Evolutionary conservation across 345 rosid genomes (phyloP), one percentile per base, ranked within the genome.

Genomic region (Trapa bicornis): DNA sequence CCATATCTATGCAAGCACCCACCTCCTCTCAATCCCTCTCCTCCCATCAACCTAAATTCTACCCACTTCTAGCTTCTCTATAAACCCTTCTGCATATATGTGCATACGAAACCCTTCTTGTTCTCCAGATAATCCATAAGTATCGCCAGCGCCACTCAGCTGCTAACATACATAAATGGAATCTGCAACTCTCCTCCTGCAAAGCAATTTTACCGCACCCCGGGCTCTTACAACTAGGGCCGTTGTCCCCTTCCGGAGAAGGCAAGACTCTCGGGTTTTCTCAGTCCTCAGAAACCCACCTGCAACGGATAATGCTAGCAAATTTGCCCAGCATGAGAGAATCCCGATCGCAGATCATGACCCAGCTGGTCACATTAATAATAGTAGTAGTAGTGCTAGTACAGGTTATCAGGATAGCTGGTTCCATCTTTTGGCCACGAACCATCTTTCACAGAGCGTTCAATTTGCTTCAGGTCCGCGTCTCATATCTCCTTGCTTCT

Each of bases 381-480:
- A 1, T 35, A 48, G 67, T 6, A n/a, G 37, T 45, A 50, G 43
- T 41, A 38, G 53, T 38, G 37, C 3, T 32, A 7, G 61, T 6
- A 77, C 68, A 2, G 80, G 63, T 65, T 78, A 80, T 41, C 73
- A 74, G 37, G 96, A 89, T 67, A 76, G 58, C 71, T 83, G 87
- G 81, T 76, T 87, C 12, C 86, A 83, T 32, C 77, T 37, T 47
- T 66, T 82, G 43, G 96, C 94, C 32, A 77, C 85, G 36, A 72
- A 80, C 67, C 76, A 82, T 78, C 82, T 89, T 16, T 80, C 94
- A 4, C 76, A 67, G 37, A 74, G 73, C 43, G 83, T 89, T 56
- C 94, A 86, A 74, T 78, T 76, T 33, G 67, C 86, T 6, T 75
- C 81, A 74, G 96, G 96, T 89, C 72, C 33, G 15, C 65, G 35